phyloP scores from a whole-genome alignment of 176 grass and related monocot genomes.

The Poa pratensis region DNA sequence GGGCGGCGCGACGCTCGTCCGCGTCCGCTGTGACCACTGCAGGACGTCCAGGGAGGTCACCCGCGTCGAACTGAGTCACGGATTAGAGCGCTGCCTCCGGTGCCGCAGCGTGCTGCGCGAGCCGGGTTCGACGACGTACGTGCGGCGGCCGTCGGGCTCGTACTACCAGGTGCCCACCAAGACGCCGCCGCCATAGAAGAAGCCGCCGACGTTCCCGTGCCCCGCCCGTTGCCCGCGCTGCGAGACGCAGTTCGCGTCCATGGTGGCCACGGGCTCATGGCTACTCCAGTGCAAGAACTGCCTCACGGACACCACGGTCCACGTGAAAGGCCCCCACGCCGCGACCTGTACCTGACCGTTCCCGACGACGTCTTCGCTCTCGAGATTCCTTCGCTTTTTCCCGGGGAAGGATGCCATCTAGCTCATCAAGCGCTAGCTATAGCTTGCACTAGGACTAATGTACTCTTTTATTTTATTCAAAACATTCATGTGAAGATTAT shows the following conservation, averaged over 20 bases:
- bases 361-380: background rate
- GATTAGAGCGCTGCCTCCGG: background rate
- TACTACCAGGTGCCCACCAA: background rate
- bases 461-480: too few relatives aligned
- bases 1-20: constrained; percentile 37
- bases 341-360: background rate
- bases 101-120: background rate
- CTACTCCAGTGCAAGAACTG: constrained; percentile 16
- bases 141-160: background rate
- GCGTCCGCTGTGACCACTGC: constrained; percentile 1
- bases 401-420: background rate
- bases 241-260: constrained; percentile 24
- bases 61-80: background rate
- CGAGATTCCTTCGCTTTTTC: background rate
- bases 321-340: background rate
- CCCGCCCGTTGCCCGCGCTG: constrained; percentile 16
- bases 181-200: too few relatives aligned
- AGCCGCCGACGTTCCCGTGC: background rate
- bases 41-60: background rate
- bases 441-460: too few relatives aligned
- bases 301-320: constrained; percentile 1
- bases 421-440: background rate
- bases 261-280: constrained; percentile 17
- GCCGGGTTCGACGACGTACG: background rate
- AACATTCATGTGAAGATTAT: background rate